Percentiles rank a stretch among this genome's conserved stretches.
Evolutionary conservation across 306 rosid species (phyloP).

Genomic region (Vicia faba): DNA sequence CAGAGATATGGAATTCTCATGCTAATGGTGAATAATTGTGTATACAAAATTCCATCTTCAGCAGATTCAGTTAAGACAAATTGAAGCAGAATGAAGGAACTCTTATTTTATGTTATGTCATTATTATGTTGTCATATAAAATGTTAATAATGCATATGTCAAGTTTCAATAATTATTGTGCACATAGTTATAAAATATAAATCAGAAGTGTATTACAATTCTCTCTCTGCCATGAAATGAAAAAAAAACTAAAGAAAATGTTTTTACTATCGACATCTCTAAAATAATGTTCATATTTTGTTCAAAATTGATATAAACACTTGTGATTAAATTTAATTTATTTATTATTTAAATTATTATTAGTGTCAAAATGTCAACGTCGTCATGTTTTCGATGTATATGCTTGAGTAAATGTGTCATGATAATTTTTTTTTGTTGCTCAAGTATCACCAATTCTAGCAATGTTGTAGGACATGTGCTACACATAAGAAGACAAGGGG

Average conservation of each 20-base stretch:
- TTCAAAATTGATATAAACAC: no score
- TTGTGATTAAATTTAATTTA: no score
- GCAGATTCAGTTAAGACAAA: conserved; percentile 24
- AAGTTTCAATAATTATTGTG: conserved; percentile 11
- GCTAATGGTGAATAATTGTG: conserved; percentile 28
- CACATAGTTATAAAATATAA: not conserved
- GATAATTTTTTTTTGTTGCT: not conserved
- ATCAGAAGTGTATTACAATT: not conserved
- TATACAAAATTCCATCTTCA: conserved; percentile 26
- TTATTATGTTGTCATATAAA: conserved; percentile 7
- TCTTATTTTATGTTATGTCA: conserved; percentile 27
- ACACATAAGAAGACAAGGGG: conserved; percentile 8
- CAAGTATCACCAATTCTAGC: not conserved
- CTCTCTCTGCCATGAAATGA: conserved; percentile 1
- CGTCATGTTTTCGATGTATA: no score
- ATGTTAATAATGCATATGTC: conserved; percentile 6
- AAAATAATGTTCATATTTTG: no score
- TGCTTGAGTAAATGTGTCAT: not conserved
- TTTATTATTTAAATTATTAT: no score
- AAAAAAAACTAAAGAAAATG: no score
- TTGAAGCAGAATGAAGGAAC: conserved; percentile 36
- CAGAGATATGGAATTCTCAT: conserved; percentile 62
- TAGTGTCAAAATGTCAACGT: no score
- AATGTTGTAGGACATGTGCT: conserved; percentile 28
- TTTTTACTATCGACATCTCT: no score